Evolutionary conservation across 1,139 yeast species (phyloP), one percentile per base, ranked within the genome.

Genomic region (Pneumocystis carinii): DNA sequence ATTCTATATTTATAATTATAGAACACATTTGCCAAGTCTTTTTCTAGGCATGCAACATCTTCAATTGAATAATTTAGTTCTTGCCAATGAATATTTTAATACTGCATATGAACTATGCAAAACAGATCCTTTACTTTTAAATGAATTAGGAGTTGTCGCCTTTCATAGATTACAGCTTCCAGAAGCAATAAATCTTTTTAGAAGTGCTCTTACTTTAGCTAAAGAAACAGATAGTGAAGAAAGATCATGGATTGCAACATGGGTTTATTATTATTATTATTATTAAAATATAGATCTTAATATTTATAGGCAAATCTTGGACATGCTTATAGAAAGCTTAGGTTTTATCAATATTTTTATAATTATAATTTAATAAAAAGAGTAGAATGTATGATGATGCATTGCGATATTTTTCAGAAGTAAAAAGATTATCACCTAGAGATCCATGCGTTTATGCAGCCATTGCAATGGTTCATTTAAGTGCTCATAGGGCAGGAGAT

Each of bases 1-100:
- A 38, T 24, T 32, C 42, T 37, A 17, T 17, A 24, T 17, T 29
- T 14, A 14, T 56, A 19, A 7, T 14, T 12, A 14, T 55, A 68
- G 69, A 1, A 86, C 94, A 5, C 97, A 92, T 73, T 75, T 90
- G 62, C 98, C 98, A 1, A 84, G 87, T 69, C 76, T 94, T 65
- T 92, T 88, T 70, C 78, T 94, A 61, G 99, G 98, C 2, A 94
- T 92, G 96, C 97, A 94, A 75, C 94, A 92, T 73, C 76, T 90
- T 67, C 90, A 88, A 67, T 86, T 92, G 83, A 86, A 85, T 71
- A 90, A 90, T 69, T 76, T 87, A 62, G 81, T 84, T 15, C 76
- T 92, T 64, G 90, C 97, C 0, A 92, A 88, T 69, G 97, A 92
- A 71, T 92, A 90, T 71, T 78, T 94, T 41, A 76, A 80, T 64